Conservation (phyloP, 192 early-diverging fungal genomes). For the Entomortierella lignicola region DNA sequence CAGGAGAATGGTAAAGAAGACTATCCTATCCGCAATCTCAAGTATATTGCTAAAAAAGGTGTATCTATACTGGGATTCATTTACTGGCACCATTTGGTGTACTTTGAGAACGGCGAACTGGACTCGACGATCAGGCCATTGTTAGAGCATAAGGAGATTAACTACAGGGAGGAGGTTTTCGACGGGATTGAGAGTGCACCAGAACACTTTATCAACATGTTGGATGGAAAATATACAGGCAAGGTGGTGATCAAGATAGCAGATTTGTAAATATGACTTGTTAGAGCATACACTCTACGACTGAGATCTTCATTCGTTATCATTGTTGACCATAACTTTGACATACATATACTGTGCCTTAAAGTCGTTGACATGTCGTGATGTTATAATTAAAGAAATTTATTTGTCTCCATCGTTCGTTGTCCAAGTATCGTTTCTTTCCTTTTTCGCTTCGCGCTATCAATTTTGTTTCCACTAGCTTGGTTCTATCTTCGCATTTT, state of each 20-base stretch:
- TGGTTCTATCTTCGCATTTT: neutral
- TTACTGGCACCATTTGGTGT: slow-evolving; percentile 53
- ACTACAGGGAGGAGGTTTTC: slow-evolving; percentile 44
- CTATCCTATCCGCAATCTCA: slow-evolving; percentile 72
- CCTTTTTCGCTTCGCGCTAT: slow-evolving; percentile 1
- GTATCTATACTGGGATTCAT: slow-evolving; percentile 73
- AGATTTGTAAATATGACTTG: slow-evolving; percentile 36
- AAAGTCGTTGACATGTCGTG: too few species aligned
- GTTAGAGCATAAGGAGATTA: slow-evolving; percentile 33
- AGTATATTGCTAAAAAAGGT: slow-evolving; percentile 61
- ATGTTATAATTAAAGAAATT: neutral
- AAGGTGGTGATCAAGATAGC: slow-evolving; percentile 69
- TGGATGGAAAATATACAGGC: slow-evolving; percentile 76
- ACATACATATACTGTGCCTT: too few species aligned
- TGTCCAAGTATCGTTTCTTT: neutral
- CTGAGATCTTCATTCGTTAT: too few species aligned
- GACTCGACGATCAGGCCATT: slow-evolving; percentile 27
- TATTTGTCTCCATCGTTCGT: neutral
- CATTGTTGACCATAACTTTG: too few species aligned
- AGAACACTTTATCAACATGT: slow-evolving; percentile 68
- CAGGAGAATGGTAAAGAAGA: slow-evolving; percentile 72
- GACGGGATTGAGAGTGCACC: slow-evolving; percentile 55
- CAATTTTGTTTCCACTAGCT: neutral
- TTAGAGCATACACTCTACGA: too few species aligned
- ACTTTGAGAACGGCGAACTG: slow-evolving; percentile 59